Evolutionary conservation across 495 filamentous ascomycete species (phyloP).

Genomic region (Xylaria venustula): DNA sequence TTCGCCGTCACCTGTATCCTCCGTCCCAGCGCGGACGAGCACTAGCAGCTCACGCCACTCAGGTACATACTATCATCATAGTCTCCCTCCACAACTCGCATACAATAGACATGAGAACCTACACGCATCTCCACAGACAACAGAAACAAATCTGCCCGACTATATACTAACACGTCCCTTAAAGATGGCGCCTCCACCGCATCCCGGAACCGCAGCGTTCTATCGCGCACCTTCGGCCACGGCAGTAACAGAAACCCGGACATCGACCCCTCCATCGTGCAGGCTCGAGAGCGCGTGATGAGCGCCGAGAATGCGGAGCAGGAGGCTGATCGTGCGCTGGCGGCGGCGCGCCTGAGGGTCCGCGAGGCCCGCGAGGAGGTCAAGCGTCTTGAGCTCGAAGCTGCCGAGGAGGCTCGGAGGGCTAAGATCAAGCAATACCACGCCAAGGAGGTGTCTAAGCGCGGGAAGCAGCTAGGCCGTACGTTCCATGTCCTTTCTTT

Average conservation of each 20-base stretch:
- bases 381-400: slow-evolving; percentile 60
- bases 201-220: slow-evolving; percentile 32
- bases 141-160: neutral
- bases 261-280: slow-evolving; percentile 58
- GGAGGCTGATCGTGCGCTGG: slow-evolving; percentile 61
- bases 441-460: slow-evolving; percentile 60
- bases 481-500: slow-evolving; percentile 25
- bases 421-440: slow-evolving; percentile 69
- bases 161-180: neutral
- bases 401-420: slow-evolving; percentile 54
- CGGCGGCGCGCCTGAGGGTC: slow-evolving; percentile 54
- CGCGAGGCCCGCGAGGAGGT: slow-evolving; percentile 62
- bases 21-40: slow-evolving; percentile 20
- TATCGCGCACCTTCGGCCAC: slow-evolving; percentile 45
- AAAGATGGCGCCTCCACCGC: slow-evolving; percentile 20
- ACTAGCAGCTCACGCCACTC: slow-evolving; percentile 28
- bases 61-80: slow-evolving; percentile 8
- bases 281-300: slow-evolving; percentile 57
- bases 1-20: slow-evolving; percentile 36
- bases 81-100: too few species aligned
- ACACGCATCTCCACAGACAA: neutral
- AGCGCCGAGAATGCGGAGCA: slow-evolving; percentile 58
- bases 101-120: too few species aligned
- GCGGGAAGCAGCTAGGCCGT: slow-evolving; percentile 65
- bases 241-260: slow-evolving; percentile 33